Evolutionary conservation across 83 land plant species (phyloP), one percentile per base, ranked within the genome.

Genomic region (Diphasiastrum complanatum): DNA sequence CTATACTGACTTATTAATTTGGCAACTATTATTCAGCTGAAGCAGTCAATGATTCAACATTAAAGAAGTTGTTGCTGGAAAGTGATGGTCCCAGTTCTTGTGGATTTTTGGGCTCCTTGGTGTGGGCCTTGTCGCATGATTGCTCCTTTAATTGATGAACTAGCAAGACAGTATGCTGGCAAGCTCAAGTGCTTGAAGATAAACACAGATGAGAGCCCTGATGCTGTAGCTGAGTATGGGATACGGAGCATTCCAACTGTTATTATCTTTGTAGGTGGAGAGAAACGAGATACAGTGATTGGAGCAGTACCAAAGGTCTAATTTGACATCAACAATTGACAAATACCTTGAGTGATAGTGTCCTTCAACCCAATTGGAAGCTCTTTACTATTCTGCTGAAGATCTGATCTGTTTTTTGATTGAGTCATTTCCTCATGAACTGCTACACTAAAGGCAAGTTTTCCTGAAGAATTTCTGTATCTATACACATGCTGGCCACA

Each of bases 81-180:
- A 41, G 75, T 50, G 81, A 76, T 18, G 26, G 51, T 12, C n/a
- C 89, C 89, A 2, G 89, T 84, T 19, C 74, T 86, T 26, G 91
- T 86, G 35, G 91, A 86, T 51, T 86, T 86, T 59, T 86, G 89
- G 91, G 91, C 91, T 3, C 85, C 91, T 0, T 86, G 91, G 89
- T 86, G 91, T 55, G 91, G 91, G 24, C 91, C 91, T 19, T 86
- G 91, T 40, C 85, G 91, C 19, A 84, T 84, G 89, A 84, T 86
- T 5, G 77, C 77, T 25, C 91, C 91, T 8, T 8, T 79, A 6
- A 61, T 86, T 30, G 79, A 72, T 60, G 79, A 87, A 45, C 63
- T 87, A 22, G 70, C 92, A 51, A 79, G 69, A 71, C 45, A 68
- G 18, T 87, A 85, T 70, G 76, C 74, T 22, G 90, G 90, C 11